phyloP scores from a whole-genome alignment of 1,284 basidiomycete genomes.

The Gomphus bonarii region DNA sequence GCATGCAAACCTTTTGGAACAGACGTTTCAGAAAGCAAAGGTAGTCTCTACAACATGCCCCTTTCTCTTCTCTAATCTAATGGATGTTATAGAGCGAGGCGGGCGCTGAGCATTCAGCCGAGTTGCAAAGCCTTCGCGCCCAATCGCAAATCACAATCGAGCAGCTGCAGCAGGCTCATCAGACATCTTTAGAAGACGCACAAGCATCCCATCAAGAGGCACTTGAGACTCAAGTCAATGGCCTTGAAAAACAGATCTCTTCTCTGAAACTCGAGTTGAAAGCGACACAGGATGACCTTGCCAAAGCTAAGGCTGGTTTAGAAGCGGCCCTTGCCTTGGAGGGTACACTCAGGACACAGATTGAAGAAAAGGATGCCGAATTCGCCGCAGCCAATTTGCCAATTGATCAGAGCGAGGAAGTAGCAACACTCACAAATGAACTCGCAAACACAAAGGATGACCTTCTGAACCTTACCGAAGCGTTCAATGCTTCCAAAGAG shows the following conservation, averaged over 20 bases:
- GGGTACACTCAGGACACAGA: slow-evolving; percentile 44
- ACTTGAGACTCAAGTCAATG: slow-evolving; percentile 45
- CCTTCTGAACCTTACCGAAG: slow-evolving; percentile 44
- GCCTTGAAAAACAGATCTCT: slow-evolving; percentile 54
- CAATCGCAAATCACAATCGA: slow-evolving; percentile 56
- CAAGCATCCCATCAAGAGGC: slow-evolving; percentile 49
- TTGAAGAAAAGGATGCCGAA: slow-evolving; percentile 42
- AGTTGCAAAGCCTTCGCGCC: slow-evolving; percentile 57
- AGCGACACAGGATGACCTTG: slow-evolving; percentile 71
- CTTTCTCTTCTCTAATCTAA: not conserved
- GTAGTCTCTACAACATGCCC: slow-evolving; percentile 25
- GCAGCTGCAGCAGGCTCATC: slow-evolving; percentile 55
- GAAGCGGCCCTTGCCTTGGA: slow-evolving; percentile 43
- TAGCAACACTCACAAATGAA: slow-evolving; percentile 46
- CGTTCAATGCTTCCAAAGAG: slow-evolving; percentile 53
- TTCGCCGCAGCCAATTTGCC: slow-evolving; percentile 25
- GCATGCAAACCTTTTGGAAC: slow-evolving; percentile 51
- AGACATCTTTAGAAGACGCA: slow-evolving; percentile 45
- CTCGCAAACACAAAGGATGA: slow-evolving; percentile 57
- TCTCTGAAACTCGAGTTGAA: slow-evolving; percentile 59
- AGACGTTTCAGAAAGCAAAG: slow-evolving; percentile 70
- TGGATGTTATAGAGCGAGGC: slow-evolving; percentile 49
- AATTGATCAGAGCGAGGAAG: slow-evolving; percentile 41
- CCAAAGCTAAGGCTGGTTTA: slow-evolving; percentile 55
- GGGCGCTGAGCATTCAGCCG: slow-evolving; percentile 51